Evolutionary conservation across 2,329 filamentous ascomycete genomes (phyloP), one percentile per base, ranked within the genome.

Genomic region (Hyphodiscus sp.): DNA sequence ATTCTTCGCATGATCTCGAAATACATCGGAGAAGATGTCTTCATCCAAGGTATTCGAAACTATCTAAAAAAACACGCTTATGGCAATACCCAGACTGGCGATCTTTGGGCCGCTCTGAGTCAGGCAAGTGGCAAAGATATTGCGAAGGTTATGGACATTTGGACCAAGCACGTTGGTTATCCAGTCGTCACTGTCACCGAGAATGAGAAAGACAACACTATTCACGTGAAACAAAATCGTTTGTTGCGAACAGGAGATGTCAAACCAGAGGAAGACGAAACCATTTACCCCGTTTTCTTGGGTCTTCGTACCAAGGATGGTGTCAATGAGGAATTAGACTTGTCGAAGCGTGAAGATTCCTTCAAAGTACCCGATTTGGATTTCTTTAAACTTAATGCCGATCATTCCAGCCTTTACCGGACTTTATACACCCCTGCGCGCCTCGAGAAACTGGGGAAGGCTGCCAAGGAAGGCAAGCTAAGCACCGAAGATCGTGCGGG

Each of bases 1-100:
- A 91, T 97, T 33, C 79, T 97, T 57, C 88, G 92, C 67, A 97
- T 97, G 92, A 91, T 97, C 61, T 96, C 92, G 19, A 95, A 91
- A 61, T 95, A 95, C 66, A 77, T 97, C 20, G 92, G 92, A 49
- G 92, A 97, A 70, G 90, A 96, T 44, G 78, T 82, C 18, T 97
- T 97, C 78, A 83, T 97, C 68, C 89, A 96, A 69, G 92, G 92
- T 67, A 87, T 97, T 51, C 83, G 91, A 49, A 81, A 82, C 52
- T 97, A 97, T 69, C 82, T 97, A 64, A 95, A 92, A 77, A 95
- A 94, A 75, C 91, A 96, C 68, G 90, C 91, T n/a, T 97, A 94
- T 68, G 87, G 89, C 46, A 97, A 97, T 76, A 96, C 92, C 1
- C 80, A 89, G 69, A 97, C 92, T 1, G 82, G 86, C 50, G 91